Base-by-base conservation (phyloP, 2,329 filamentous ascomycete species). In the Colletotrichum australisinense region DNA sequence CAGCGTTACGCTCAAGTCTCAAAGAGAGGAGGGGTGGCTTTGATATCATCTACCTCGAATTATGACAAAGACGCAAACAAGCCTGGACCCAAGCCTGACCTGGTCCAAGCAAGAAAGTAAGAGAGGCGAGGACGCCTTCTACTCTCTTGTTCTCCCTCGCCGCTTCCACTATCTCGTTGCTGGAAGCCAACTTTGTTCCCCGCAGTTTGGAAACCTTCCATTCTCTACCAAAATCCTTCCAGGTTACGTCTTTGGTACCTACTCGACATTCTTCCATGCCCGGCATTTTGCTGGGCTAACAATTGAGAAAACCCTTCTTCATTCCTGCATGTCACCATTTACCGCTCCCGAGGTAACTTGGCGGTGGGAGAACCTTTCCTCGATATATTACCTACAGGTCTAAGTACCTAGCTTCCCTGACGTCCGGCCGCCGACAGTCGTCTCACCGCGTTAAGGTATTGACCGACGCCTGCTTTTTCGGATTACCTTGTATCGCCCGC, bases 221-320 rank as follows among this genome's bases (percentile, higher is more conserved):
- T 68, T 72, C 49, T 57, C 35, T 35, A 12, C 32, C 11, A 35
- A 12, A 12, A 11, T 35, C 32, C 32, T 35, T 35, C 32, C 32
- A 35, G 32, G 32, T 35, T 35, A 35, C 32, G 32, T 35, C 57
- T 32, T 67, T 59, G 32, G 16, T 16, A 58, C 8, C 8, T 32
- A 32, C 57, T 59, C 53, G 24, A 57, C 69, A 72, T 69, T 72
- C 69, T 38, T 72, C 69, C 69, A 58, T 49, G 57, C 58, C 32
- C 69, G 58, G 69, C 64, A 72, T 16, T 30, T 46, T 24, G 1
- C 16, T 32, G 9, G 11, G 32, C 32, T 16, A 57, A n/a, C 38
- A 42, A 42, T 42, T 42, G 16, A 19, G 7, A 19, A 19, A 19
- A 42, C 38, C 38, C 38, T 42, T 19, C 5, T 16, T 8, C 38